Evolutionary conservation across 2,329 filamentous ascomycete genomes (phyloP).

Genomic region (Arthroderma uncinatum): DNA sequence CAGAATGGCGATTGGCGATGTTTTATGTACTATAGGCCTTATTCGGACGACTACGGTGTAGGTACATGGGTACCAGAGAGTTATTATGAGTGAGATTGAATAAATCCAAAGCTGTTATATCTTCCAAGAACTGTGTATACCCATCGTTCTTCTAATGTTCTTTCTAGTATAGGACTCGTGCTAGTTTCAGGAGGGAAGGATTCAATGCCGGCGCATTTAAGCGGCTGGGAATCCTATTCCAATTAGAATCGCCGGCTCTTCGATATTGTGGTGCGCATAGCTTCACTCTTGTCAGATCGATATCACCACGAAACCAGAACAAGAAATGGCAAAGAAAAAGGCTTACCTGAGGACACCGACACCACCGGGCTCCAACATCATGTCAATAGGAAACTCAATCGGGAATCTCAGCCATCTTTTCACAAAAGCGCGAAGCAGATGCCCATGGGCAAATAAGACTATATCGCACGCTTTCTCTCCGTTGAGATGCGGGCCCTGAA

Average conservation of each 20-base stretch:
- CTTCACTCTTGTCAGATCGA: neutral
- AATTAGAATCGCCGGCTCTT: conserved; percentile 8
- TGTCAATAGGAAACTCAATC: conserved; percentile 30
- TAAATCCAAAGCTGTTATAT: neutral
- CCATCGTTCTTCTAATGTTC: neutral
- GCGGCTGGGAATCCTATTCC: conserved; percentile 7
- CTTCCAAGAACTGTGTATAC: neutral
- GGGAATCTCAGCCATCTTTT: conserved; percentile 38
- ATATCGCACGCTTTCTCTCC: conserved; percentile 32
- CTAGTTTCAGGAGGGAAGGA: neutral
- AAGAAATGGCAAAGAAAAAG: neutral
- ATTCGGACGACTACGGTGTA: neutral
- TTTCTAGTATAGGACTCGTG: neutral
- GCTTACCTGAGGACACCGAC: conserved; percentile 7
- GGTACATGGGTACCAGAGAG: neutral
- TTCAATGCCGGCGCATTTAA: neutral
- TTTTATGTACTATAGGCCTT: conserved; percentile 3
- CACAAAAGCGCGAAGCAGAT: conserved; percentile 37
- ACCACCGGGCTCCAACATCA: conserved; percentile 29
- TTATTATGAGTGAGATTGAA: neutral
- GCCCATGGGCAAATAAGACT: conserved; percentile 34
- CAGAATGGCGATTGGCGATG: neutral
- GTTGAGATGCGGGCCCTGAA: conserved; percentile 33
- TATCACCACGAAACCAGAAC: neutral
- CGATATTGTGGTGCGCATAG: conserved; percentile 8